Evolutionary conservation across 1,284 basidiomycete species (phyloP), one percentile per base, ranked within the genome.

Genomic region (Marasmius tenuissimus): DNA sequence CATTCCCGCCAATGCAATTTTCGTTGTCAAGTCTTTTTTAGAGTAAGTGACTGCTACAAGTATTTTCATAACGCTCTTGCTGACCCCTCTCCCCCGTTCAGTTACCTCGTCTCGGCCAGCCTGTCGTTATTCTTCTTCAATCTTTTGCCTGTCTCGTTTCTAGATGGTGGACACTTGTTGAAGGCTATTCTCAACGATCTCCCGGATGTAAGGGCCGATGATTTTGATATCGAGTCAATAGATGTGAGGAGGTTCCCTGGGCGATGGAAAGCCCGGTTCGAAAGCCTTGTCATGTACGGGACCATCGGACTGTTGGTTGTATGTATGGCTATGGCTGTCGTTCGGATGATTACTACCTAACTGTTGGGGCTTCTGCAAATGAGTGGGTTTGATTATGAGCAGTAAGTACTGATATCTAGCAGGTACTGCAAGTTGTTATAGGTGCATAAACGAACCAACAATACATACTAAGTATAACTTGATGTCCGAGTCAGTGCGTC

Each of bases 111-210:
- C 40, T 81, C 82, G 68, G 78, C 88, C 0, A 86, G 84, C 20
- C 72, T 91, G 27, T 91, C 89, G 1, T 77, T 92, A 0, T 92
- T 81, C 70, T 73, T 91, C 63, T 84, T 92, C 73, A 93, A 93
- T 71, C 80, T 89, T 27, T 76, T 92, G 10, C 89, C 91, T 0
- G 71, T 92, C 20, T 80, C 81, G 1, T 73, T 76, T 53, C 76
- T 93, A 34, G 91, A 93, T 61, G 90, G 91, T 34, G 71, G 75
- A 8, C 81, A 86, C 64, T 71, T 85, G 22, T 73, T 88, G 3
- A 67, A 67, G 10, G 70, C 75, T 8, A 56, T 82, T 4, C 67
- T 87, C 14, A 77, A 81, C 51, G 20, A 37, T 9, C 34, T 54
- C 11, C 34, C 52, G 35, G 34, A 54, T 11, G 5, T 18, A 34